These are phyloP conservation scores for Clonostachys rosea DNA, from an alignment of 2,329 filamentous ascomycete species.

Conservation along the genomic window DNA sequence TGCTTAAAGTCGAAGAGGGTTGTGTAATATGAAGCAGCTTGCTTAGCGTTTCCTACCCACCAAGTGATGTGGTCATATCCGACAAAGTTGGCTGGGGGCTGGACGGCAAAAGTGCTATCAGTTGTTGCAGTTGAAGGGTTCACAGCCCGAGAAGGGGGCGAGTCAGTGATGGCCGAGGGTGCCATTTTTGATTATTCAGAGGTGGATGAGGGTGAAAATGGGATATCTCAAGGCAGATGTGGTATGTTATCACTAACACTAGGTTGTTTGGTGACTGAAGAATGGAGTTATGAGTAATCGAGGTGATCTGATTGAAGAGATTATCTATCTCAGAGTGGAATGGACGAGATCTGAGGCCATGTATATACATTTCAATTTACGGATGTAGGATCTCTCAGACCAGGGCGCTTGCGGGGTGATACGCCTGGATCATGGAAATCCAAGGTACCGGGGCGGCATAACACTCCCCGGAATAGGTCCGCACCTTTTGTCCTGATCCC, in stretches of 20 bases:
- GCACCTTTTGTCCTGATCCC: too few relatives aligned
- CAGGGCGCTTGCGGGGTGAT: too few relatives aligned
- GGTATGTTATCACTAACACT: not conserved
- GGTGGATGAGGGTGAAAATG: not conserved
- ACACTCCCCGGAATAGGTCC: too few relatives aligned
- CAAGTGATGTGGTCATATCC: slow-evolving; percentile 93
- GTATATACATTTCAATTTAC: too few relatives aligned
- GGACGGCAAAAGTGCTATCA: slow-evolving; percentile 50
- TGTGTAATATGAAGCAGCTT: slow-evolving; percentile 85
- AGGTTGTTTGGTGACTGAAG: not conserved
- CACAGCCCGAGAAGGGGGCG: slow-evolving; percentile 37
- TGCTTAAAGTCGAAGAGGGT: slow-evolving; percentile 81
- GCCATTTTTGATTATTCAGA: slow-evolving; percentile 37
- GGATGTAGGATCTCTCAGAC: too few relatives aligned
- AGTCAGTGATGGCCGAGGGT: slow-evolving; percentile 51
- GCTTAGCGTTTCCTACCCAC: slow-evolving; percentile 97
- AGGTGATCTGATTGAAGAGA: not conserved
- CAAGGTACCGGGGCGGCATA: too few relatives aligned
- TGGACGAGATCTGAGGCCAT: not conserved
- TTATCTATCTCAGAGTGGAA: not conserved
- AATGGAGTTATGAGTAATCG: not conserved
- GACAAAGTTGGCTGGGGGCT: slow-evolving; percentile 57
- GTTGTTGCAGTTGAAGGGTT: slow-evolving; percentile 27
- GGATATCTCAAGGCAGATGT: too few relatives aligned
- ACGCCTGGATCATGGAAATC: too few relatives aligned